A percentile compares a stretch with the other conserved stretches of the same genome.
phyloP scores from a whole-genome alignment of 495 filamentous ascomycete genomes.

The Lepraria neglecta region DNA sequence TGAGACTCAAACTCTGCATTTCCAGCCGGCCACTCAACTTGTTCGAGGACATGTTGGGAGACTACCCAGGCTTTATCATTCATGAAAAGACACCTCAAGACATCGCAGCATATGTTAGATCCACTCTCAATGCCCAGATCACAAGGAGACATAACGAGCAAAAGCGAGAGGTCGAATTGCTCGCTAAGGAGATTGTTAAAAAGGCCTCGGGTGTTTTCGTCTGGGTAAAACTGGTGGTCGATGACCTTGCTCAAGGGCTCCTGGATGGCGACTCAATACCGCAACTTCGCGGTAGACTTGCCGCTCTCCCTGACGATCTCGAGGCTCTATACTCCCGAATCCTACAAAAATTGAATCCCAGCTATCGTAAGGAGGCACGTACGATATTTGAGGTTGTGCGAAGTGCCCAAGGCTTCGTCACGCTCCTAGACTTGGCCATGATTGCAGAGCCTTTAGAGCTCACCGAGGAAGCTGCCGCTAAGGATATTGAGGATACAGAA shows the following conservation, averaged over 20 bases:
- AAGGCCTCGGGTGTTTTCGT: neutral
- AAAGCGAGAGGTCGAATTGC: constrained; percentile 1
- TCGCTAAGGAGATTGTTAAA: neutral
- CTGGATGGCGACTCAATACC: neutral
- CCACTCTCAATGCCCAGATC: neutral
- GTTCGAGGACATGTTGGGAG: neutral
- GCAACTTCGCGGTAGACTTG: constrained; percentile 1
- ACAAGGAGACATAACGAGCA: neutral
- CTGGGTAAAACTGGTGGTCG: constrained; percentile 8
- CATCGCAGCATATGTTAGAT: neutral
- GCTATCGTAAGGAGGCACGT: neutral
- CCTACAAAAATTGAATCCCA: neutral
- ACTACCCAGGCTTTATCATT: neutral
- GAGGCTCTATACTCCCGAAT: neutral
- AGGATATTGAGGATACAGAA: neutral
- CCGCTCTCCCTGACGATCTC: constrained; percentile 2
- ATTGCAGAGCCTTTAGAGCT: neutral
- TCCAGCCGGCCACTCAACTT: neutral
- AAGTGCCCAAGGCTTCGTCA: neutral
- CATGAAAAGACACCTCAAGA: constrained; percentile 2
- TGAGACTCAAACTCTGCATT: neutral
- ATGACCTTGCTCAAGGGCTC: constrained; percentile 1
- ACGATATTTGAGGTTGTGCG: constrained; percentile 1
- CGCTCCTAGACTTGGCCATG: neutral
- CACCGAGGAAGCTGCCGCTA: neutral